phyloP scores from a whole-genome alignment of 2,329 filamentous ascomycete species.

The Phialemoniopsis sp. region DNA sequence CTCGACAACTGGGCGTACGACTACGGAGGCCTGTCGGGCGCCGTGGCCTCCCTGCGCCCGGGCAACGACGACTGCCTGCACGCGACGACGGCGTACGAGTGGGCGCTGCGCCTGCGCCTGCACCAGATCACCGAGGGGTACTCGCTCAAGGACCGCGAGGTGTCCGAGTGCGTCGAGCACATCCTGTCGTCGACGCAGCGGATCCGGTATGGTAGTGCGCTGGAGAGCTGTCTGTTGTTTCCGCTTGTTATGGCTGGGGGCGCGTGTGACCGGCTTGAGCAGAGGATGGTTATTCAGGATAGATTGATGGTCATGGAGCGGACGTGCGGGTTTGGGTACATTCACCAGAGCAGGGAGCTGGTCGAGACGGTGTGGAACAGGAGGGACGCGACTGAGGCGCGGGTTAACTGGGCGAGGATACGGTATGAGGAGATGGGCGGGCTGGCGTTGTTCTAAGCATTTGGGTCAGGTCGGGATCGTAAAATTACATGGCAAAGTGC shows the following conservation, averaged over 20 bases:
- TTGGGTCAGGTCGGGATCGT: too few species aligned
- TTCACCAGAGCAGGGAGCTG: slow-evolving; percentile 31
- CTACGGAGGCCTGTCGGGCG: slow-evolving; percentile 17
- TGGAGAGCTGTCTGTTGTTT: slow-evolving; percentile 34
- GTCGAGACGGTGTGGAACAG: slow-evolving; percentile 32
- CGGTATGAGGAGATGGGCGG: too few species aligned
- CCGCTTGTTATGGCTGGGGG: slow-evolving; percentile 36
- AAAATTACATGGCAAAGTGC: too few species aligned
- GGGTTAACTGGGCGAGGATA: too few species aligned
- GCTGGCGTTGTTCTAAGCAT: too few species aligned
- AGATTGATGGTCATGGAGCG: slow-evolving; percentile 37
- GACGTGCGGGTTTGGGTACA: slow-evolving; percentile 36
- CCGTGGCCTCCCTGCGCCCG: slow-evolving; percentile 15
- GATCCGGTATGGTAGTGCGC: slow-evolving; percentile 33
- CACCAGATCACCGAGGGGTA: slow-evolving; percentile 39
- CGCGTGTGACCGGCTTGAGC: slow-evolving; percentile 25
- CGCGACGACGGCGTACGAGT: slow-evolving; percentile 32
- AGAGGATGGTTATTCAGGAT: slow-evolving; percentile 31
- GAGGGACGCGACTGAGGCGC: too few species aligned
- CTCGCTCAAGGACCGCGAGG: slow-evolving; percentile 24
- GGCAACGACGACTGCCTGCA: slow-evolving; percentile 9
- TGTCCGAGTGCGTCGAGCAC: slow-evolving; percentile 21
- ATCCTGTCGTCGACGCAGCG: slow-evolving; percentile 30
- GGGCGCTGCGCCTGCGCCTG: slow-evolving; percentile 33
- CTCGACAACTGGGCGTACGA: slow-evolving; percentile 30